These are phyloP conservation scores for Endothia cerciana DNA, from an alignment of 2,329 filamentous ascomycete genomes.

Conservation along the genomic window DNA sequence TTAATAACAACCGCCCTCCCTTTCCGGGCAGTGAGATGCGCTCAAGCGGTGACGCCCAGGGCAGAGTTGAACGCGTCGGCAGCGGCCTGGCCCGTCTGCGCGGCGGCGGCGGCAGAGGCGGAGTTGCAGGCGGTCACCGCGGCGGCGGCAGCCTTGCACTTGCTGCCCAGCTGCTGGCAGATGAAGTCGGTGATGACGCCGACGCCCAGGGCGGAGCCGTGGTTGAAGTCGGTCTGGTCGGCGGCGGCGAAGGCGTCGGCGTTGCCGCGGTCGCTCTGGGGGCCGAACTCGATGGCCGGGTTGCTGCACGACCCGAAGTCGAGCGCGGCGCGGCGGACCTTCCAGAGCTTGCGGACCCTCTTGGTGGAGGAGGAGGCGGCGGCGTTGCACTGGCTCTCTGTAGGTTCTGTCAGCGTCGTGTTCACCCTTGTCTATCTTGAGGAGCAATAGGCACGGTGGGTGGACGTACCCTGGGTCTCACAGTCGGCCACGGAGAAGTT, in stretches of 20 bases:
- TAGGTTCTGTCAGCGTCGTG: background rate
- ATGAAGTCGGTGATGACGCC: slow-evolving; percentile 44
- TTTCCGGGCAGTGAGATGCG: too few species aligned
- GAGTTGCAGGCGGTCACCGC: slow-evolving; percentile 40
- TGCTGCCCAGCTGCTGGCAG: slow-evolving; percentile 41
- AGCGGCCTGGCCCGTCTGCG: slow-evolving; percentile 41
- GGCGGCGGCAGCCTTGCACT: slow-evolving; percentile 40
- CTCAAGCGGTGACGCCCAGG: slow-evolving; percentile 38
- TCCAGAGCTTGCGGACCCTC: slow-evolving; percentile 33
- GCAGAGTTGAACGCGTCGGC: slow-evolving; percentile 45
- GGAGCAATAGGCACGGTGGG: background rate
- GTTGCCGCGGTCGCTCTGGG: slow-evolving; percentile 52
- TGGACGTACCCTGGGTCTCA: slow-evolving; percentile 40
- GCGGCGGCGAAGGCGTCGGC: slow-evolving; percentile 46
- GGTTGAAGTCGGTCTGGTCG: slow-evolving; percentile 50
- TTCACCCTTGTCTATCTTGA: background rate
- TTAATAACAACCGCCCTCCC: too few species aligned
- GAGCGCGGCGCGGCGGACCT: slow-evolving; percentile 33
- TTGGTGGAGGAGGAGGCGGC: slow-evolving; percentile 32
- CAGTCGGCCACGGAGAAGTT: slow-evolving; percentile 45
- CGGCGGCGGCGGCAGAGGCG: slow-evolving; percentile 39
- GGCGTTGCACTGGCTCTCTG: slow-evolving; percentile 42
- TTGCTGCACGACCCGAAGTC: slow-evolving; percentile 52
- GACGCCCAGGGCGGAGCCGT: slow-evolving; percentile 51
- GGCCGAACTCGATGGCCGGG: slow-evolving; percentile 54